Evolutionary conservation across 495 filamentous ascomycete species (phyloP).

Genomic region (Tuber microsphaerosporum): DNA sequence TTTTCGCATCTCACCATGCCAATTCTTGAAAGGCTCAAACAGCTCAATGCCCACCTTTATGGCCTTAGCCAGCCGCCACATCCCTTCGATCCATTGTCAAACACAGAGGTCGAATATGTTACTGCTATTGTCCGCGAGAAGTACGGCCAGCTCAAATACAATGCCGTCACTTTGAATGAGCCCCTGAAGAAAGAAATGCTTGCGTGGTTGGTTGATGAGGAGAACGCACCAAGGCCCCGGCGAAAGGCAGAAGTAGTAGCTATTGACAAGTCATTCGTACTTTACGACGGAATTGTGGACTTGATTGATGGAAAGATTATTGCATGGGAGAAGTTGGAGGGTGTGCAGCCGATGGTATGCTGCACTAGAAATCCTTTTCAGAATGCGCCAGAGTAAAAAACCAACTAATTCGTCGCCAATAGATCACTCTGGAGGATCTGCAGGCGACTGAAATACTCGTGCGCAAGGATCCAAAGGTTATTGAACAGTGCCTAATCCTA

Average conservation of each 20-base stretch:
- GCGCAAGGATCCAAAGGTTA: slow-evolving; percentile 76
- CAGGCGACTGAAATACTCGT: slow-evolving; percentile 76
- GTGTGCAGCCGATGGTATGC: slow-evolving; percentile 72
- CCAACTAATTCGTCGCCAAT: not conserved
- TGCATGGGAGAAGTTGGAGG: slow-evolving; percentile 68
- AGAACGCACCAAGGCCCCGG: slow-evolving; percentile 56
- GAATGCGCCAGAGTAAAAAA: not conserved
- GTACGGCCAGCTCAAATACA: slow-evolving; percentile 69
- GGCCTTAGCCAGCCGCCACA: slow-evolving; percentile 55
- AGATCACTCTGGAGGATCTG: slow-evolving; percentile 94
- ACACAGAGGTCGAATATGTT: slow-evolving; percentile 67
- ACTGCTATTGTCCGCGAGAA: slow-evolving; percentile 64
- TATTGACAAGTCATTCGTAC: slow-evolving; percentile 69
- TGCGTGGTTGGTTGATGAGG: slow-evolving; percentile 64
- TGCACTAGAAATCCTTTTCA: not conserved
- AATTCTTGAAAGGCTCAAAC: slow-evolving; percentile 59
- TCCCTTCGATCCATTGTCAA: slow-evolving; percentile 77
- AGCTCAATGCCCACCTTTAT: slow-evolving; percentile 59
- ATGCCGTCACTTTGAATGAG: slow-evolving; percentile 82
- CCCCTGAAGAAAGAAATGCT: slow-evolving; percentile 83
- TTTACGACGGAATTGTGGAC: slow-evolving; percentile 82
- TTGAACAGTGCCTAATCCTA: slow-evolving; percentile 81
- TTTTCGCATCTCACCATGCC: not conserved
- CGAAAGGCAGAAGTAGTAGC: slow-evolving; percentile 78
- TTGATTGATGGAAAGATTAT: slow-evolving; percentile 62